phyloP scores from a whole-genome alignment of 768 basidiomycete genomes.

The Lentinula sp. region DNA sequence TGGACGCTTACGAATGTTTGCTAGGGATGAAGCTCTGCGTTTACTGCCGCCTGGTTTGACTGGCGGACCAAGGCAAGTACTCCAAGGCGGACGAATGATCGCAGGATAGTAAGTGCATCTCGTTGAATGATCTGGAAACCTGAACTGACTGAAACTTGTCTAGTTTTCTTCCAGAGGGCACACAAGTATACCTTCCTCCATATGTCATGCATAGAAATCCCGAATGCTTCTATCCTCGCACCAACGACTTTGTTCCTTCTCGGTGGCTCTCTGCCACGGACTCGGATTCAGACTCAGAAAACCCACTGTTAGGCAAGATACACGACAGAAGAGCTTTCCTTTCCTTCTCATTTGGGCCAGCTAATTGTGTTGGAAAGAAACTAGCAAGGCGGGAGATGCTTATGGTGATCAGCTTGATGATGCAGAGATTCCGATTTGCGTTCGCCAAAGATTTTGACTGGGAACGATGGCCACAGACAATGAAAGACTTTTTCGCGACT shows the following conservation, averaged over 20 bases:
- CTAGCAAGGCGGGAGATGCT: slow-evolving; percentile 37
- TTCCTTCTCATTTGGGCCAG: slow-evolving; percentile 34
- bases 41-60: slow-evolving; percentile 28
- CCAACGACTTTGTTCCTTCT: slow-evolving; percentile 33
- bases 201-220: slow-evolving; percentile 30
- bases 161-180: slow-evolving; percentile 32
- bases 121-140: too few species aligned
- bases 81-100: slow-evolving; percentile 18
- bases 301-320: neutral
- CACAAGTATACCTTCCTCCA: slow-evolving; percentile 23
- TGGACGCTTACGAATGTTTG: neutral
- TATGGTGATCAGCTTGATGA: slow-evolving; percentile 26
- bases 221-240: slow-evolving; percentile 30
- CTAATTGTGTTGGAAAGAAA: slow-evolving; percentile 30
- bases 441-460: slow-evolving; percentile 17
- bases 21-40: slow-evolving; percentile 34
- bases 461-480: slow-evolving; percentile 5
- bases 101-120: slow-evolving; percentile 18
- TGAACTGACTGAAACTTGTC: neutral
- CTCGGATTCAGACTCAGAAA: neutral
- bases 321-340: slow-evolving; percentile 27
- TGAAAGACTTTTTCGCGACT: slow-evolving; percentile 5
- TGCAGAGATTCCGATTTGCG: slow-evolving; percentile 29
- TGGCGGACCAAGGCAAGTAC: slow-evolving; percentile 24
- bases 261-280: slow-evolving; percentile 26